Conservation (phyloP, 257 asterid genomes). For the Solanum acaule region DNA sequence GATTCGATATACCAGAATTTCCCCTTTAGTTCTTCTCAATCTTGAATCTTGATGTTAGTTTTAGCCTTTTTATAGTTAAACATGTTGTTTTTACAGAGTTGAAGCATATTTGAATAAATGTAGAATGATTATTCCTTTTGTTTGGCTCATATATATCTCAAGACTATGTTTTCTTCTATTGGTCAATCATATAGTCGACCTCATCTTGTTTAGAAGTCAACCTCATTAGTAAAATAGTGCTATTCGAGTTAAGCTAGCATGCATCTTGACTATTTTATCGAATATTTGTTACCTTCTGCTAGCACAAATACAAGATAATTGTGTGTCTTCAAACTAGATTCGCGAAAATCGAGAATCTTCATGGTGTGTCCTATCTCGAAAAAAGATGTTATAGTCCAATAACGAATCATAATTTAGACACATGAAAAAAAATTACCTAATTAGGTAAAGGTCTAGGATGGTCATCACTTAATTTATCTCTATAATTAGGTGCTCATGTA, state of each 20-base stretch:
- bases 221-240: not conserved
- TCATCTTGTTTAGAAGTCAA: not conserved
- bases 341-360: not conserved
- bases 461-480: not conserved
- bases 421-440: not conserved
- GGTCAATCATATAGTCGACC: not conserved
- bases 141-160: not conserved
- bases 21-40: slow-evolving; percentile 17
- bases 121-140: not conserved
- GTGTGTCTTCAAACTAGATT: not conserved
- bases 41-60: not conserved
- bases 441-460: not conserved
- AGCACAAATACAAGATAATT: not conserved
- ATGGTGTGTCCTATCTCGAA: not conserved
- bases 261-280: not conserved
- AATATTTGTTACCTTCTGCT: accelerated
- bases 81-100: not conserved
- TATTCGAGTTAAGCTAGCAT: not conserved
- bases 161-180: not conserved
- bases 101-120: not conserved
- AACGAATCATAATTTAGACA: not conserved
- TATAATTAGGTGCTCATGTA: not conserved
- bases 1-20: slow-evolving; percentile 22
- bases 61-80: not conserved
- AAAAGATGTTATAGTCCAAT: not conserved